These are phyloP conservation scores for Globisporangium polare DNA, from an alignment of 352 stramenopile genomes.

Conservation along the genomic window DNA sequence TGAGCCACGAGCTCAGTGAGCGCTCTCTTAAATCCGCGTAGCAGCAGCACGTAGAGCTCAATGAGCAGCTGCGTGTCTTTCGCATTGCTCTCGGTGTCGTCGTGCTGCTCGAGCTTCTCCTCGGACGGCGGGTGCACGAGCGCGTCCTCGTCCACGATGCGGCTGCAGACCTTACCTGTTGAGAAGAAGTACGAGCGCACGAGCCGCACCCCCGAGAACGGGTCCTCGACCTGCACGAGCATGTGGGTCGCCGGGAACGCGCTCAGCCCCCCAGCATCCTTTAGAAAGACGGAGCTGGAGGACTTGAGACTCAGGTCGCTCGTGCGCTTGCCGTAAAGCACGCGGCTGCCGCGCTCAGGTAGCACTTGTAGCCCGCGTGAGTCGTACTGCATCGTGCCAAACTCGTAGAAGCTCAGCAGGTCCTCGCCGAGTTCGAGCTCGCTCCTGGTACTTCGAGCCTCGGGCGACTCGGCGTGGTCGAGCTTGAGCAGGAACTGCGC, in stretches of 20 bases:
- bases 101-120: slow-evolving; percentile 15
- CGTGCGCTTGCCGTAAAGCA: slow-evolving; percentile 62
- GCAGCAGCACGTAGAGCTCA: slow-evolving; percentile 30
- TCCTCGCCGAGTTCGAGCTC: slow-evolving; percentile 65
- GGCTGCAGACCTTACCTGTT: slow-evolving; percentile 42
- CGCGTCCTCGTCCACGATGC: slow-evolving; percentile 60
- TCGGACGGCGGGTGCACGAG: slow-evolving; percentile 30
- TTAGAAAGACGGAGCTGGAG: slow-evolving; percentile 31
- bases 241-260: slow-evolving; percentile 51
- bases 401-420: slow-evolving; percentile 75
- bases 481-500: slow-evolving; percentile 65
- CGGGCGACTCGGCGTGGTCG: slow-evolving; percentile 52
- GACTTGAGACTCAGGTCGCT: slow-evolving; percentile 23
- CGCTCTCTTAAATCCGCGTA: slow-evolving; percentile 35
- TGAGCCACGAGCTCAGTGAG: slow-evolving; percentile 17
- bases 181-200: slow-evolving; percentile 66
- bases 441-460: slow-evolving; percentile 30
- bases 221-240: slow-evolving; percentile 64
- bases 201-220: slow-evolving; percentile 62
- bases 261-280: slow-evolving; percentile 22
- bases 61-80: slow-evolving; percentile 31
- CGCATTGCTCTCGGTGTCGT: slow-evolving; percentile 8
- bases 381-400: slow-evolving; percentile 67
- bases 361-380: slow-evolving; percentile 28
- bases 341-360: slow-evolving; percentile 38